These are phyloP conservation scores for Termitomyces bulborhizus DNA, from an alignment of 768 basidiomycete species.

Conservation along the genomic window DNA sequence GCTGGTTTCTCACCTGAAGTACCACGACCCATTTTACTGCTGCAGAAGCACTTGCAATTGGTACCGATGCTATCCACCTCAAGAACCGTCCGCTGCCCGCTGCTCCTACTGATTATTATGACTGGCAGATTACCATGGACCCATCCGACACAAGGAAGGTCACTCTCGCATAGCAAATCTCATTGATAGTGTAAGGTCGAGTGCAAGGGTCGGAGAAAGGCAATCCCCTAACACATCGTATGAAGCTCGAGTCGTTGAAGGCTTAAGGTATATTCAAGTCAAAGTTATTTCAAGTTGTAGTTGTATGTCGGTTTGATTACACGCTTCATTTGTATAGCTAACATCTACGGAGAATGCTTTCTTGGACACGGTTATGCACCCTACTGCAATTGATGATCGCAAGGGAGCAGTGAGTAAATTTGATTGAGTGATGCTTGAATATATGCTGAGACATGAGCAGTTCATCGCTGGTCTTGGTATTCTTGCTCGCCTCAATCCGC, in stretches of 20 bases:
- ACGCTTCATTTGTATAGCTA: not conserved
- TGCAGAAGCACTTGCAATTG: slow-evolving; percentile 19
- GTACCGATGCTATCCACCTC: slow-evolving; percentile 29
- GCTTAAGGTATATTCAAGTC: slow-evolving; percentile 19
- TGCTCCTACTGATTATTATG: slow-evolving; percentile 40
- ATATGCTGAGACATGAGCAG: slow-evolving; percentile 7
- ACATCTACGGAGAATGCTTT: slow-evolving; percentile 21
- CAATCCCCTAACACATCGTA: not conserved
- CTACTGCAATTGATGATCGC: slow-evolving; percentile 38
- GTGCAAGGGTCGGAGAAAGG: too few species aligned
- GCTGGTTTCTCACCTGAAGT: not conserved
- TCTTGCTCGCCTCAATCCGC: slow-evolving; percentile 20
- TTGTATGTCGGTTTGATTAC: slow-evolving; percentile 13
- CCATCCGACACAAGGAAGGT: slow-evolving; percentile 20
- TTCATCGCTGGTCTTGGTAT: slow-evolving; percentile 23
- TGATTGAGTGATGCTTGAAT: not conserved
- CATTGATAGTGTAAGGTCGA: slow-evolving; percentile 17
- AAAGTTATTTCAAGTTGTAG: slow-evolving; percentile 18
- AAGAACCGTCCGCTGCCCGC: slow-evolving; percentile 29
- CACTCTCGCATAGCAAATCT: slow-evolving; percentile 31
- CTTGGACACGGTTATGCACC: slow-evolving; percentile 21
- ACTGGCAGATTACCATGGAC: slow-evolving; percentile 29
- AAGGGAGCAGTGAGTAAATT: slow-evolving; percentile 21
- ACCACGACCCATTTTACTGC: slow-evolving; percentile 14
- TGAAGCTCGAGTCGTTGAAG: slow-evolving; percentile 8